Evolutionary conservation across 768 basidiomycete species (phyloP), one percentile per base, ranked within the genome.

Genomic region (Trametes cingulata): DNA sequence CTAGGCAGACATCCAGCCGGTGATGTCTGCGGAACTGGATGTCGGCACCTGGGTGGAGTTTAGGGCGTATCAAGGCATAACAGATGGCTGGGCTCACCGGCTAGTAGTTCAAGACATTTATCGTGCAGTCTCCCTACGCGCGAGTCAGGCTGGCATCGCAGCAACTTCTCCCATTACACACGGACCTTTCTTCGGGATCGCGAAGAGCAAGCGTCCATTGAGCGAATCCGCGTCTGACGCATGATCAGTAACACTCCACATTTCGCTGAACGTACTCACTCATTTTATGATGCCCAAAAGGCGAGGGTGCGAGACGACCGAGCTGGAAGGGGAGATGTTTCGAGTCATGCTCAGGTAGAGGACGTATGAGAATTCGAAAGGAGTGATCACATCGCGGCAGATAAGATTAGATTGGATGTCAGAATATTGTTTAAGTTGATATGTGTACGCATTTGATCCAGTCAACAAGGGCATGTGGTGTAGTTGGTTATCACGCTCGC

Each of bases 161-260:
- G 33, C 46, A 39, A 53, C 22, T 24, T 42, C 15, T n/a, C 7
- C 37, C 29, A 33, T 33, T 15, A 25, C 50, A 19, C n/a, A 67
- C 65, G 47, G 63, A 88, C 96, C 96, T 85, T 98, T 99, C 80
- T 98, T 98, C 1, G 96, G 96, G 67, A 99, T 92, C 9, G 95
- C 96, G 67, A 99, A 96, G 39, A 99, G 79, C 61, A 96, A 71
- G 42, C 95, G 85, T 47, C 93, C 94, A 61, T 92, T 82, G 54
- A 98, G 81, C 19, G 87, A 76, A 65, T 94, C 91, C n/a, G 82
- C 72, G 72, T 94, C 87, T 84, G n/a, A 3, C 6, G 15, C 19
- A 5, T 29, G 3, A 33, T 49, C 9, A 49, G 19, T 10, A 29
- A 19, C 4, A 33, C 13, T 37, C 24, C 10, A 1, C 3, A 20